Percentiles rank a stretch among this genome's conserved stretches.
Conservation (phyloP, 495 filamentous ascomycete species). For the Penicillium verhagenii region DNA sequence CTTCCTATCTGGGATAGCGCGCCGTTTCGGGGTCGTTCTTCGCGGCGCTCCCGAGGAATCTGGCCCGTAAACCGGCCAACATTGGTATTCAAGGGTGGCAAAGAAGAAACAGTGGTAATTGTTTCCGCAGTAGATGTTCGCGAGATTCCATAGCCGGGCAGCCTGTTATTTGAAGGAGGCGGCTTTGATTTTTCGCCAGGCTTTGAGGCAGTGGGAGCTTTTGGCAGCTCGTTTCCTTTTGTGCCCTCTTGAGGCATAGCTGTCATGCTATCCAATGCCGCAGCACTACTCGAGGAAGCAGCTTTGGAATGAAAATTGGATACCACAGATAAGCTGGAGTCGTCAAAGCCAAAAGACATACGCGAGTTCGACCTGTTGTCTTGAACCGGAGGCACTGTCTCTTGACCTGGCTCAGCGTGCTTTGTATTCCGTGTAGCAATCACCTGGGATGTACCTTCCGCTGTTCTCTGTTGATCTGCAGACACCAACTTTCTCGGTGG, state of each 20-base stretch:
- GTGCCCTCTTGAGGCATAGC: slow-evolving; percentile 31
- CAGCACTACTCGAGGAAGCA: slow-evolving; percentile 34
- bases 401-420: slow-evolving; percentile 26
- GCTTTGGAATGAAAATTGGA: slow-evolving; percentile 31
- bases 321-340: slow-evolving; percentile 34
- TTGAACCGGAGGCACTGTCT: slow-evolving; percentile 13
- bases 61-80: slow-evolving; percentile 18
- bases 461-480: slow-evolving; percentile 26
- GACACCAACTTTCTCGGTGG: slow-evolving; percentile 20
- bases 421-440: slow-evolving; percentile 22
- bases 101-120: slow-evolving; percentile 25
- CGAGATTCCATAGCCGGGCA: slow-evolving; percentile 37
- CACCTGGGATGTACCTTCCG: slow-evolving; percentile 24
- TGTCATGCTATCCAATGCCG: slow-evolving; percentile 42
- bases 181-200: slow-evolving; percentile 23
- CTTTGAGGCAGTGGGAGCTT: slow-evolving; percentile 14
- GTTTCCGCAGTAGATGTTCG: slow-evolving; percentile 37
- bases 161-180: slow-evolving; percentile 24
- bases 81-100: slow-evolving; percentile 35
- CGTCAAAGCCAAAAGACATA: slow-evolving; percentile 40
- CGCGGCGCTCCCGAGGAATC: slow-evolving; percentile 22
- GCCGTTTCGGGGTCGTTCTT: slow-evolving; percentile 22
- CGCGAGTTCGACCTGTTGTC: slow-evolving; percentile 35
- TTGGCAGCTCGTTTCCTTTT: slow-evolving; percentile 26
- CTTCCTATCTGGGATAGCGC: slow-evolving; percentile 61